A percentile compares a stretch with the other conserved stretches of the same genome.
Conservation (phyloP, 1,284 basidiomycete species). For the Inonotus obliquus region DNA sequence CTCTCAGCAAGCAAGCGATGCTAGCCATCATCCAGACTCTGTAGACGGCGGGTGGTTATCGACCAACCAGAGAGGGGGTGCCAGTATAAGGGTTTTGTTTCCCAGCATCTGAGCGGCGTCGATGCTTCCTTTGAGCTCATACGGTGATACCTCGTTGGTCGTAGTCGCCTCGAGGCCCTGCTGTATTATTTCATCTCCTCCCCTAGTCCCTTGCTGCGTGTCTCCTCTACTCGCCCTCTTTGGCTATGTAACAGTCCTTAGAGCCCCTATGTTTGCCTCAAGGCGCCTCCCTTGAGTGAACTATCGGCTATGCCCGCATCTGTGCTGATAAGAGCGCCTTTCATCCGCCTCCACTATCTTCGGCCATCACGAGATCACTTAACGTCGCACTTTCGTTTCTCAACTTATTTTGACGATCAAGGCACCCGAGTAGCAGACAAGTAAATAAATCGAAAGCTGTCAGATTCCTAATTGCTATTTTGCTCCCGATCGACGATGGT, state of each 20-base stretch:
- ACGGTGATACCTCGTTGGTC: not conserved
- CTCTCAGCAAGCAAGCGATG: not conserved
- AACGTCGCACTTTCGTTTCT: too few relatives aligned
- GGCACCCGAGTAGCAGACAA: not conserved
- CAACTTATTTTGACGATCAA: not conserved
- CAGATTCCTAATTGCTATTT: slow-evolving; percentile 1
- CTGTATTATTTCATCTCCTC: slow-evolving; percentile 9
- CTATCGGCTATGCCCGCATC: not conserved
- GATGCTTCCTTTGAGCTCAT: not conserved
- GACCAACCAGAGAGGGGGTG: not conserved
- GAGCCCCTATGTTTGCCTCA: not conserved
- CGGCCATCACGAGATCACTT: not conserved
- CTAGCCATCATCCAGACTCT: not conserved
- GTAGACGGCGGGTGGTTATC: not conserved
- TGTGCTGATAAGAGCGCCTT: not conserved
- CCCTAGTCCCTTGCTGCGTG: slow-evolving; percentile 9
- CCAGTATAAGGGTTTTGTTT: not conserved
- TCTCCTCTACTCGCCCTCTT: slow-evolving; percentile 1
- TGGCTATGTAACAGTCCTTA: not conserved
- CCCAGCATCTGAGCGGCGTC: not conserved
- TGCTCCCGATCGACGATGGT: not conserved
- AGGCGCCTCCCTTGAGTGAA: not conserved
- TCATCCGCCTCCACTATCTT: not conserved
- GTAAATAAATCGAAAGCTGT: not conserved
- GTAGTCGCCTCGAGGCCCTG: slow-evolving; percentile 9